Evolutionary conservation across 2,329 filamentous ascomycete species (phyloP), one percentile per base, ranked within the genome.

Genomic region (Passalora sequoiae): DNA sequence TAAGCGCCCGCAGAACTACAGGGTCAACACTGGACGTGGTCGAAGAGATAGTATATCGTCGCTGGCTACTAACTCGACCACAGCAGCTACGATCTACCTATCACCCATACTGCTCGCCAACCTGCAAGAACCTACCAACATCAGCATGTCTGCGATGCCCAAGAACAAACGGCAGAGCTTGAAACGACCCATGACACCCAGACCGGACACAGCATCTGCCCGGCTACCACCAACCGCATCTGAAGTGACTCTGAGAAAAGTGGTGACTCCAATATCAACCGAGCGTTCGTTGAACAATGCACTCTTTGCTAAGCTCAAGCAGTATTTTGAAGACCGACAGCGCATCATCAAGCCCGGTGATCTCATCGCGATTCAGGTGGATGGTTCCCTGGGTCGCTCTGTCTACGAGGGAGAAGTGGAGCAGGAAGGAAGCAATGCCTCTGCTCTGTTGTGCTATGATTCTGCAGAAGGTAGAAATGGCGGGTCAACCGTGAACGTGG

Each of bases 101-200:
- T 94, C 92, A 2, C 92, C 92, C 0, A 74, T 97, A 17, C 73
- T 97, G 31, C 75, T 97, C 4, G 83, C 87, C 32, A 98, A 98
- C 58, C 70, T 98, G 21, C 83, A 86, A 3, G 80, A 80, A 41
- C 81, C 89, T 0, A 77, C 83, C 10, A 89, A 91, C 60, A 72
- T 96, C 42, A 84, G 86, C 30, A 75, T 97, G 39, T 83, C 87
- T 1, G 79, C 86, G 1, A 70, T 89, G 31, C 43, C 55, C 9
- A 24, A 53, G 7, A 51, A 38, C 37, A 59, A 57, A 39, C 51
- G 57, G 5, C 19, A 69, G 64, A 59, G 74, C 69, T 53, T 67
- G 66, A 47, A 70, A 63, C 47, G 62, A 56, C 40, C 60, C 49
- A 54, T 60, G 28, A 58, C 56, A 4, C 49, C 52, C 12, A 35